phyloP scores from a whole-genome alignment of 1,284 basidiomycete species.

The Cryptococcus deneoformans region DNA sequence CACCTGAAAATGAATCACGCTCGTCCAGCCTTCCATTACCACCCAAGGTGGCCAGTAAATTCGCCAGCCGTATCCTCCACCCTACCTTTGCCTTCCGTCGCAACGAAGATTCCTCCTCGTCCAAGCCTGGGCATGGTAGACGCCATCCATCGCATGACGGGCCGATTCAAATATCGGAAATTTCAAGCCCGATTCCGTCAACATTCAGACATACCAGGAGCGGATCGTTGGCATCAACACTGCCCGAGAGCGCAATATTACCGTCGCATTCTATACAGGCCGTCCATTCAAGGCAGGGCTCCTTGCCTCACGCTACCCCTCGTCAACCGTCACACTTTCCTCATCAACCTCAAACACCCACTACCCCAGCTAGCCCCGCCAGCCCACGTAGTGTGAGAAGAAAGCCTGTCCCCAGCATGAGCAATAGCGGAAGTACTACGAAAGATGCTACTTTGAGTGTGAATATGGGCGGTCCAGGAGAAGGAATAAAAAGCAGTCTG shows the following conservation, averaged over 20 bases:
- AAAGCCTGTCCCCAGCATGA: conserved; percentile 30
- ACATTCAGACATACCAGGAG: conserved; percentile 5
- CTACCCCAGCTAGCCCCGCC: not conserved
- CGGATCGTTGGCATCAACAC: not conserved
- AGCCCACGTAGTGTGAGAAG: conserved; percentile 18
- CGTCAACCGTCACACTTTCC: not conserved
- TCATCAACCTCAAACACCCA: not conserved
- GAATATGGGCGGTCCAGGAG: conserved; percentile 1
- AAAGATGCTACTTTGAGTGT: not conserved
- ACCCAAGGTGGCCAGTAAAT: conserved; percentile 4
- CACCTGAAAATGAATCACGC: not conserved
- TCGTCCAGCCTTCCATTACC: not conserved
- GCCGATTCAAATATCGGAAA: conserved; percentile 4
- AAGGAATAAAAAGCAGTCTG: conserved; percentile 21
- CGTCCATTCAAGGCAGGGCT: not conserved
- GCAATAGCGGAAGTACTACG: not conserved
- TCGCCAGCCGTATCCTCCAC: conserved; percentile 7
- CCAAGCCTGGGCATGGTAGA: not conserved
- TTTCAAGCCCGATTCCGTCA: conserved; percentile 5
- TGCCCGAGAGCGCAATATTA: not conserved
- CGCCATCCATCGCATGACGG: conserved; percentile 12
- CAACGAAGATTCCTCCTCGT: conserved; percentile 2
- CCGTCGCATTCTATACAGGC: not conserved
- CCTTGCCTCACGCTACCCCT: too few relatives aligned
- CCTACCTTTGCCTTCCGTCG: conserved; percentile 11